These are phyloP conservation scores for Vitis vinifera DNA, from an alignment of 164 flowering plant genomes.

Conservation along the genomic window ASM3070453v1 NC_081817.1:2662001-2662500, in stretches of 20 bases:
- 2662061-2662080: constrained; percentile 90
- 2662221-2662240: constrained; percentile 75
- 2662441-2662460: constrained; percentile 75
- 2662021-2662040: constrained; percentile 96
- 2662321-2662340: constrained; percentile 65
- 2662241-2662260: constrained; percentile 90
- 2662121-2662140: constrained; percentile 51
- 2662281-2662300: constrained; percentile 93
- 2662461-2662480: constrained; percentile 89
- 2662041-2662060: constrained; percentile 86
- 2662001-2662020: constrained; percentile 79
- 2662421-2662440: constrained; percentile 80
- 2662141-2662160: constrained; percentile 64
- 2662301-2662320: constrained; percentile 63
- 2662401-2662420: constrained; percentile 72
- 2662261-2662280: constrained; percentile 91
- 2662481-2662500: constrained; percentile 71
- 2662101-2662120: constrained; percentile 76
- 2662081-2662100: constrained; percentile 55
- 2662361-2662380: constrained; percentile 84
- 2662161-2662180: constrained; percentile 83
- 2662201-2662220: constrained; percentile 54
- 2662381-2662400: constrained; percentile 87
- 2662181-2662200: constrained; percentile 92
- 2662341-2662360: constrained; percentile 80